Base-by-base conservation (phyloP, 2,329 filamentous ascomycete genomes). In the Gnomoniopsis sp. region DNA sequence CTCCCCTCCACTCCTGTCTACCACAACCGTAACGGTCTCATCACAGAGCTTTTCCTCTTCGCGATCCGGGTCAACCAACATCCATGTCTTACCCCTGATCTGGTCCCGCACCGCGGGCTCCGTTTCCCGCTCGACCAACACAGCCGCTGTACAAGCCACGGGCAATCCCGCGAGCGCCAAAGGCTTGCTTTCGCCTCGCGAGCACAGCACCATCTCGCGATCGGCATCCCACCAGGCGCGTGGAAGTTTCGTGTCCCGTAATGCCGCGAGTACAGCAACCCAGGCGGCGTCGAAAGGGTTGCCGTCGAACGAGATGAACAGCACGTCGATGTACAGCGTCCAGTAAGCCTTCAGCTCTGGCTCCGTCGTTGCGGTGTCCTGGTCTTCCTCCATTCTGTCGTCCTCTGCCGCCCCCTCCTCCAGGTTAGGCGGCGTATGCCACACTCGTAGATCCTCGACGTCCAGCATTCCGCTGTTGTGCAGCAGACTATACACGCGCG, bases 281-380 rank as follows among this genome's bases (percentile, higher is more conserved):
- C 93, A 98, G 0, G 91, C 91, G 0, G 91, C 90, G 69, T 99
- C 93, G 64, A 98, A 93, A 1, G 91, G 85, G 68, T 95, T 96
- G 6, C 93, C 93, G 64, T 96, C 93, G 52, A 96, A 86, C 0
- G 91, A 96, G 65, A 99, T 88, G 75, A 96, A 95, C 69, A 97
- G 84, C n/a, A 97, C 81, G 70, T 98, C 93, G 64, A 99, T 90
- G 73, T 96, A 97, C 21, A 99, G 84, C 11, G 90, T 88, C 95
- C 93, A 99, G 73, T 96, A 98, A 0, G 89, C 95, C 70, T 90
- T 93, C 12, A 93, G 74, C 59, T 74, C 70, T 38, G 71, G 72
- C 55, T 70, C 61, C 3, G 36, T 55, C 62, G 8, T 57, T 36
- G 58, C 58, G 7, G 53, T 68, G 1, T 74, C 75, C 6, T 75